phyloP scores from a whole-genome alignment of 2,329 filamentous ascomycete species.

The Lachnellula hyalina region DNA sequence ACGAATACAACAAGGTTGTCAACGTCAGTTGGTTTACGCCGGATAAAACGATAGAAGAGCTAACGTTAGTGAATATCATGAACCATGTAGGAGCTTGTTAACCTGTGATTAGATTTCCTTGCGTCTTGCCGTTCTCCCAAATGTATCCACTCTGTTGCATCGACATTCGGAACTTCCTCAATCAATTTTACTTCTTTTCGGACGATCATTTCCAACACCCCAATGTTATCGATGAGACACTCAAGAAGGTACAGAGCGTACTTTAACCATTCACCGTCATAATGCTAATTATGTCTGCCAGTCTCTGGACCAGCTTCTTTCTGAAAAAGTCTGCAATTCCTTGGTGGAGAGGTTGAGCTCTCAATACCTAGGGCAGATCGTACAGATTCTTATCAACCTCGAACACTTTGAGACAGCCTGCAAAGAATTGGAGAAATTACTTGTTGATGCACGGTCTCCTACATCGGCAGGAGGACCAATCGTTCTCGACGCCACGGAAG shows the following conservation, averaged over 20 bases:
- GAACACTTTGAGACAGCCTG: constrained; percentile 96
- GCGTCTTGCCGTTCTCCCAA: constrained; percentile 93
- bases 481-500: constrained; percentile 73
- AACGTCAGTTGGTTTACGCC: constrained; percentile 95
- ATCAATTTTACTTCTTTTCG: constrained; percentile 97
- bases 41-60: constrained; percentile 68
- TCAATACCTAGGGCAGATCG: constrained; percentile 94
- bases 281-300: constrained; percentile 30
- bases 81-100: background rate
- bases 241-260: constrained; percentile 58
- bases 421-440: constrained; percentile 77
- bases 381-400: constrained; percentile 95
- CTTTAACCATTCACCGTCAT: background rate
- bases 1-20: constrained; percentile 93
- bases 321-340: constrained; percentile 83
- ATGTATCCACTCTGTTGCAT: constrained; percentile 99
- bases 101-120: constrained; percentile 64
- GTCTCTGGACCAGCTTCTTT: constrained; percentile 93
- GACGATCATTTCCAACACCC: constrained; percentile 94
- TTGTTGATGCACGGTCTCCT: constrained; percentile 79
- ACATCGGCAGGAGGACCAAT: constrained; percentile 76
- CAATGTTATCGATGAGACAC: constrained; percentile 81
- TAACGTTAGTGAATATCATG: constrained; percentile 51
- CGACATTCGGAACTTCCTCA: constrained; percentile 94
- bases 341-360: constrained; percentile 83